These are phyloP conservation scores for Neckera pumila DNA, from an alignment of 225 moss, liverwort and hornwort species.

Conservation along the genomic window DNA sequence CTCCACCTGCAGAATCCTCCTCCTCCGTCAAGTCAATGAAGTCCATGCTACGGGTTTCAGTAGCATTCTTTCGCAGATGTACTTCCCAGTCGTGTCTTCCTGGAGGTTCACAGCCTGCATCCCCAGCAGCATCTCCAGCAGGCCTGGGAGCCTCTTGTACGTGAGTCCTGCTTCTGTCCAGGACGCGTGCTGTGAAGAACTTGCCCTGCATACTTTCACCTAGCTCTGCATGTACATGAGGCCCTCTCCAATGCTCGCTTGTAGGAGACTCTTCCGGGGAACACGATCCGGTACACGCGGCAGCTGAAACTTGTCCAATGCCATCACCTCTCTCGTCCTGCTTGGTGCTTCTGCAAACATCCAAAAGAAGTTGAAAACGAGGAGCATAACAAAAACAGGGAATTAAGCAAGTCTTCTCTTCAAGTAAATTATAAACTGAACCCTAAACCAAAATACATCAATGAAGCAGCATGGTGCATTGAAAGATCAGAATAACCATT, in stretches of 20 bases:
- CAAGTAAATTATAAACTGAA: not conserved
- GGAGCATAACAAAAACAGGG: not conserved
- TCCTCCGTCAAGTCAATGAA: conserved; percentile 25
- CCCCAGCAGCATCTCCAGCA: not conserved
- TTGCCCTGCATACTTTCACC: not conserved
- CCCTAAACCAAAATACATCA: not conserved
- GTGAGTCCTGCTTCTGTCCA: not conserved
- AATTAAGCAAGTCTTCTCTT: not conserved
- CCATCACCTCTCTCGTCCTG: not conserved
- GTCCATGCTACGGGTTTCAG: not conserved
- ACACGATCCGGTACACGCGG: not conserved
- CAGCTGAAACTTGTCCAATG: not conserved
- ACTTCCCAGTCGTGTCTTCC: not conserved
- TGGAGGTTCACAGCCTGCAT: not conserved
- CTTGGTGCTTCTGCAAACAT: conserved; percentile 6
- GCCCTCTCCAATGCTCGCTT: not conserved
- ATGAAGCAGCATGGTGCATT: not conserved
- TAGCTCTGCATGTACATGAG: not conserved
- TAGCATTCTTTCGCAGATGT: not conserved
- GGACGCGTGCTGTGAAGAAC: not conserved
- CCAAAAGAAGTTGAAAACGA: not conserved
- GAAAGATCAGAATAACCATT: not conserved
- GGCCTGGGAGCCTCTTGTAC: not conserved
- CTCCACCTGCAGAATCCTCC: not conserved
- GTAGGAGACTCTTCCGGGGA: not conserved